phyloP scores from a whole-genome alignment of 331 rosid genomes.

The Ulmus americana region DNA sequence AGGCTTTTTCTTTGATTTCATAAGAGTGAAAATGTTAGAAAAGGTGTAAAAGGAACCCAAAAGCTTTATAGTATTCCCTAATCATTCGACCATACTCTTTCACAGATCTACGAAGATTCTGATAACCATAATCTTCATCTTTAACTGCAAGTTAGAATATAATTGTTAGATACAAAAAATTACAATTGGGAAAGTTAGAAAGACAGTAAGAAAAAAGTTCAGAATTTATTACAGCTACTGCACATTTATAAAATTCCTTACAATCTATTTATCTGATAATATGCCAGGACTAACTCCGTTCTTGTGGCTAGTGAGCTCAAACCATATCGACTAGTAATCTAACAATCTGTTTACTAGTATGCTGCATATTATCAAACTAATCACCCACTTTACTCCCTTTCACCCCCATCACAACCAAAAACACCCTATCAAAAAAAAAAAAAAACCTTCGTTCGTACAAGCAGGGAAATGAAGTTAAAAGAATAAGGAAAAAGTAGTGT shows the following conservation, averaged over 20 bases:
- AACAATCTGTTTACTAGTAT: not conserved
- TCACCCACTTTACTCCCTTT: not conserved
- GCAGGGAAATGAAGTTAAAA: constrained; percentile 15
- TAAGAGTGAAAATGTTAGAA: constrained; percentile 17
- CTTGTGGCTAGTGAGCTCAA: not conserved
- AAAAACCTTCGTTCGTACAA: not conserved
- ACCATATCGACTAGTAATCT: not conserved
- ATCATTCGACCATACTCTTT: constrained; percentile 56
- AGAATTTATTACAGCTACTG: not conserved
- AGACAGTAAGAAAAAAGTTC: not conserved
- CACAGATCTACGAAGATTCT: constrained; percentile 56
- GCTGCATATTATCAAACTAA: not conserved
- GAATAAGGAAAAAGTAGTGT: constrained; percentile 6
- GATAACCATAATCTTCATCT: constrained; percentile 55
- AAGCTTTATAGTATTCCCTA: constrained; percentile 73
- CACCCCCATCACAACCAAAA: too few species aligned
- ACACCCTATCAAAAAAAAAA: not conserved
- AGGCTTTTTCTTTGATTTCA: constrained; percentile 3
- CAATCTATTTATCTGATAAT: not conserved
- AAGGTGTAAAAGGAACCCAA: constrained; percentile 34
- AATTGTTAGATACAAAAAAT: constrained; percentile 1
- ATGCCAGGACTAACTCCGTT: not conserved
- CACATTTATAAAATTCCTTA: not conserved
- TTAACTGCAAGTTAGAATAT: constrained; percentile 37
- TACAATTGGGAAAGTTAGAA: constrained; percentile 7